phyloP scores from a whole-genome alignment of 1,284 basidiomycete genomes.

The Apiotrichum sp. region DNA sequence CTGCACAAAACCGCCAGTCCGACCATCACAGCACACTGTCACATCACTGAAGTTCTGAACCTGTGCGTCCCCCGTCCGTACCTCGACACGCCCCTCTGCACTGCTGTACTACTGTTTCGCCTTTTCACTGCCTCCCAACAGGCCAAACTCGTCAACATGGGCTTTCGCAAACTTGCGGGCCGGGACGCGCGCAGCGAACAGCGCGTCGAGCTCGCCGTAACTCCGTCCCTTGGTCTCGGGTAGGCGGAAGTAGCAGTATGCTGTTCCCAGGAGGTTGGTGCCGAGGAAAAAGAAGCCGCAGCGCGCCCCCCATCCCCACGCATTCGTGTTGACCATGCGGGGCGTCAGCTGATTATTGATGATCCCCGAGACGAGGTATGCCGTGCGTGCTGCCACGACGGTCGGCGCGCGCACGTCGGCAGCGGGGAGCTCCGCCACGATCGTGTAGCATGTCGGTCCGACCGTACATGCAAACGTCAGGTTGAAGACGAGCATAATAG shows the following conservation, averaged over 20 bases:
- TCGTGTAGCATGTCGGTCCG: conserved; percentile 24
- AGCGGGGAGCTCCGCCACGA: conserved; percentile 17
- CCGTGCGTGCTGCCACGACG: conserved; percentile 47
- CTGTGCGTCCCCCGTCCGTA: too few species aligned
- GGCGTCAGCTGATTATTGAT: conserved; percentile 40
- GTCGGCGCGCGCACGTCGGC: conserved; percentile 43
- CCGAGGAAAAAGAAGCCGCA: conserved; percentile 36
- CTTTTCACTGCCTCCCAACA: too few species aligned
- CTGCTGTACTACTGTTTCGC: too few species aligned
- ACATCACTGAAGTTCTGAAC: too few species aligned
- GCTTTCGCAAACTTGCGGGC: conserved; percentile 25
- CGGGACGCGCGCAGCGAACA: conserved; percentile 36
- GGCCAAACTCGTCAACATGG: conserved; percentile 10
- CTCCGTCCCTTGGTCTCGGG: conserved; percentile 47
- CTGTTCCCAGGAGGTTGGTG: conserved; percentile 13
- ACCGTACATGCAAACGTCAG: conserved; percentile 25
- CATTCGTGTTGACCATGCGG: conserved; percentile 46
- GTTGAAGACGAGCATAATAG: conserved; percentile 26
- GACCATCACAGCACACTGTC: too few species aligned
- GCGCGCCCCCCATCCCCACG: conserved; percentile 49
- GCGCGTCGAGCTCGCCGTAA: conserved; percentile 41
- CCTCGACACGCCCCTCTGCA: too few species aligned
- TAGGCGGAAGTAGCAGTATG: conserved; percentile 34
- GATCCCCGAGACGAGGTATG: conserved; percentile 46
- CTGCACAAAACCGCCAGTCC: too few species aligned